phyloP scores from a whole-genome alignment of 2,329 filamentous ascomycete species.

The Thelonectria rubi region DNA sequence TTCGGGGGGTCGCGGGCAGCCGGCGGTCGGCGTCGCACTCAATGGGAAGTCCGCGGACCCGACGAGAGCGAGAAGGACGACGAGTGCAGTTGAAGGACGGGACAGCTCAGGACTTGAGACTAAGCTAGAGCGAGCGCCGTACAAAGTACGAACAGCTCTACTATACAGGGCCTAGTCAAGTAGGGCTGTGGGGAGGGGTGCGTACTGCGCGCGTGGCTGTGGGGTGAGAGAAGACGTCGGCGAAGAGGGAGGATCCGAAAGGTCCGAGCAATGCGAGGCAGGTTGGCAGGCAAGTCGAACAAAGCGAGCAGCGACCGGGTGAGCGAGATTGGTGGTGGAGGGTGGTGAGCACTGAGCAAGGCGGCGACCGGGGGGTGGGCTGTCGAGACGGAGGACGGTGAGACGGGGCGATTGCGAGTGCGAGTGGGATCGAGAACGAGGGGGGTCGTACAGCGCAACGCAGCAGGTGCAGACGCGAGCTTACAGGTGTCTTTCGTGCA shows the following conservation, averaged over 20 bases:
- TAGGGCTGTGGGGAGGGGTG: conserved; percentile 23
- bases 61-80: conserved; percentile 29
- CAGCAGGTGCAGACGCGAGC: conserved; percentile 4
- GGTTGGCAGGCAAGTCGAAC: background rate
- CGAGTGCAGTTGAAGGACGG: conserved; percentile 6
- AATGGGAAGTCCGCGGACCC: conserved; percentile 34
- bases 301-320: background rate
- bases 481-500: conserved; percentile 1
- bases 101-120: background rate
- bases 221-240: conserved; percentile 14
- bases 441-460: background rate
- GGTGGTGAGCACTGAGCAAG: background rate
- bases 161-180: conserved; percentile 3
- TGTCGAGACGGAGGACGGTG: background rate
- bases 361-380: background rate
- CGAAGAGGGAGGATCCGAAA: conserved; percentile 15
- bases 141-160: background rate
- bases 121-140: background rate
- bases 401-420: background rate
- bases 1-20: conserved; percentile 28
- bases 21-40: conserved; percentile 41
- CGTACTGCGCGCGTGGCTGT: conserved; percentile 18
- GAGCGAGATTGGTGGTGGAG: background rate
- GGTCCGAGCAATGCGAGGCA: conserved; percentile 17
- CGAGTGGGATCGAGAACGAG: background rate